Evolutionary conservation across 176 grass and related monocot genomes (phyloP).

Genomic region (Avena eriantha): DNA sequence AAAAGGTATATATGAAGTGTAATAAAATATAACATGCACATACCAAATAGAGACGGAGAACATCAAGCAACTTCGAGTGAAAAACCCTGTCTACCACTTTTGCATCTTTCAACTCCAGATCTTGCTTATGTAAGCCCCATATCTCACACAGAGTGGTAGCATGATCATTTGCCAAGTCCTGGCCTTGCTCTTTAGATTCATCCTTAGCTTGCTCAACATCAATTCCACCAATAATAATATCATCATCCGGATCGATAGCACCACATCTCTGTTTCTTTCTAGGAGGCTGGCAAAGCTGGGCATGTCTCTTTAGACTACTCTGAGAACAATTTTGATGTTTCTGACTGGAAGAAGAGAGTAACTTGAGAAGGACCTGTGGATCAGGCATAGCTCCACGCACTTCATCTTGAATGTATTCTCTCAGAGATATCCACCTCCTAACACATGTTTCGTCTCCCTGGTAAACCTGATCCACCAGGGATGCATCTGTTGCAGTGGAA

Average conservation of each 20-base stretch:
- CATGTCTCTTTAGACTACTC: constrained; percentile 50
- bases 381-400: constrained; percentile 76
- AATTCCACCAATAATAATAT: constrained; percentile 79
- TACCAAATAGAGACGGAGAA: constrained; percentile 85
- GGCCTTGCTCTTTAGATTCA: constrained; percentile 44
- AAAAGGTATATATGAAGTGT: constrained; percentile 32
- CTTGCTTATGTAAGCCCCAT: constrained; percentile 73
- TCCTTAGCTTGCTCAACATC: constrained; percentile 53
- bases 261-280: constrained; percentile 64
- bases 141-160: constrained; percentile 56
- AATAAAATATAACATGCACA: constrained; percentile 33
- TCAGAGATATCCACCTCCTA: constrained; percentile 69
- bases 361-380: constrained; percentile 89
- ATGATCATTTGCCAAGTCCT: constrained; percentile 41
- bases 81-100: constrained; percentile 64
- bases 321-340: constrained; percentile 54
- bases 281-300: constrained; percentile 52
- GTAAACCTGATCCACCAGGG: constrained; percentile 34
- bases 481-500: constrained; percentile 46
- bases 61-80: constrained; percentile 85
- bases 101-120: constrained; percentile 40
- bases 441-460: constrained; percentile 41
- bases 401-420: constrained; percentile 78
- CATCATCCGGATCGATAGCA: constrained; percentile 40
- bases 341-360: constrained; percentile 71